These are phyloP conservation scores for Candida tunisiensis DNA, from an alignment of 1,139 yeast genomes.

Conservation along the genomic window DNA sequence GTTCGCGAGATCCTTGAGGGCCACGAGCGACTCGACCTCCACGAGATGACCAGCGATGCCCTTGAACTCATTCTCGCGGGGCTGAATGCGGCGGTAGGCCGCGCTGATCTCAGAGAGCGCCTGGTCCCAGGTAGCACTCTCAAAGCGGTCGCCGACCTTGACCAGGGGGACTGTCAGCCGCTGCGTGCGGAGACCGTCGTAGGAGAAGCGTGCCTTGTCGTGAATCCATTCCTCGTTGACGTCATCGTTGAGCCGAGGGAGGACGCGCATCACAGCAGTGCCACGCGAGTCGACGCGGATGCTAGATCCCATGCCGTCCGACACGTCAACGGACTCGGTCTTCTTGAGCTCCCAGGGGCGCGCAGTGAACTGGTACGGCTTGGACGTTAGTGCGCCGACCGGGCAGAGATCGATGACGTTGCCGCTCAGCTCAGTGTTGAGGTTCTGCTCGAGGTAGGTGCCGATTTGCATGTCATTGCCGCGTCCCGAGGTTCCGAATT, in stretches of 20 bases:
- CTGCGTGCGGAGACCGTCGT: conserved; percentile 77
- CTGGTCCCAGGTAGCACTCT: conserved; percentile 77
- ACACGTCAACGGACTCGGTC: conserved; percentile 75
- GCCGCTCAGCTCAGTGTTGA: conserved; percentile 77
- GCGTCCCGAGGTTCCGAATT: conserved; percentile 77
- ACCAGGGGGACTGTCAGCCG: conserved; percentile 71
- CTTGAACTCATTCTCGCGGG: conserved; percentile 57
- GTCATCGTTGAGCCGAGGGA: conserved; percentile 77
- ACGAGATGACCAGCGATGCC: conserved; percentile 71
- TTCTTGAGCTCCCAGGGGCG: conserved; percentile 91
- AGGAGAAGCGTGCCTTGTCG: conserved; percentile 75
- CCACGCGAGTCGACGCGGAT: conserved; percentile 81
- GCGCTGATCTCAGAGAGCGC: conserved; percentile 58
- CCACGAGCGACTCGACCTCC: conserved; percentile 73
- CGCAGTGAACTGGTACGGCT: conserved; percentile 82
- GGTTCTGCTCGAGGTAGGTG: conserved; percentile 71
- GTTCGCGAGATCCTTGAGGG: conserved; percentile 66
- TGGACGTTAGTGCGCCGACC: conserved; percentile 81
- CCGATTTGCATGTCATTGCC: conserved; percentile 91
- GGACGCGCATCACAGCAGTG: conserved; percentile 73
- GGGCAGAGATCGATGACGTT: conserved; percentile 84
- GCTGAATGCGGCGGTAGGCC: conserved; percentile 40
- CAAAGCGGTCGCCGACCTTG: conserved; percentile 54
- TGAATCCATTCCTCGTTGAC: conserved; percentile 88
- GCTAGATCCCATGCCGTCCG: conserved; percentile 74